phyloP scores from a whole-genome alignment of 176 grass and related monocot genomes.

The Zoysia japonica region DNA sequence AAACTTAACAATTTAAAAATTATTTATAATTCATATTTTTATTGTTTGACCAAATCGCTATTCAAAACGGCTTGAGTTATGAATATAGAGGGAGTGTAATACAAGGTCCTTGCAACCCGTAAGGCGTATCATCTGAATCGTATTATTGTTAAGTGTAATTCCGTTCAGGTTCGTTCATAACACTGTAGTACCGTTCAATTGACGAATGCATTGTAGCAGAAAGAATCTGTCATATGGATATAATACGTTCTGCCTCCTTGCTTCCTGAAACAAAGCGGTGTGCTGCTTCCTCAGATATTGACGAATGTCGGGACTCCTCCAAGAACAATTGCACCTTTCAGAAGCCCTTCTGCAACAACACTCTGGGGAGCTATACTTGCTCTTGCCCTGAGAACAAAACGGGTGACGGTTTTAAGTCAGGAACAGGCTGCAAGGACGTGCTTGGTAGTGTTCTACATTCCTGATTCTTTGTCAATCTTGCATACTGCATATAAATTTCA shows the following conservation, averaged over 20 bases:
- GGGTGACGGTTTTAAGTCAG: conserved; percentile 20
- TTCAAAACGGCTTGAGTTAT: too few species aligned
- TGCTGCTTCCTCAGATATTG: conserved; percentile 13
- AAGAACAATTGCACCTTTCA: neutral
- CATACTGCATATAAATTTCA: neutral
- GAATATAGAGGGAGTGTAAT: too few species aligned
- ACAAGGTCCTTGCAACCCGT: too few species aligned
- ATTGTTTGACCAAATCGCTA: too few species aligned
- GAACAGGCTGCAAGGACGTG: neutral
- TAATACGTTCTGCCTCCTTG: neutral
- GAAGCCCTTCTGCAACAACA: conserved; percentile 9
- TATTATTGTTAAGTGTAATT: neutral
- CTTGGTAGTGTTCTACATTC: conserved; percentile 13
- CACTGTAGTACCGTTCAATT: neutral
- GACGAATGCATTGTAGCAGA: neutral
- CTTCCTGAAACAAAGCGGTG: conserved; percentile 26
- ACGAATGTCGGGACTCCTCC: neutral
- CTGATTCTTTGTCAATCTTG: neutral
- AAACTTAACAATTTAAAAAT: too few species aligned
- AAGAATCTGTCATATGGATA: neutral
- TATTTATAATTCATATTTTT: too few species aligned
- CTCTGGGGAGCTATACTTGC: conserved; percentile 26
- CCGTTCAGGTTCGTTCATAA: neutral
- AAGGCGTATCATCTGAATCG: too few species aligned
- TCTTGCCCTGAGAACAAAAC: neutral